Evolutionary conservation across 768 basidiomycete genomes (phyloP), one percentile per base, ranked within the genome.

Genomic region (Coprinellus aureogranulatus): DNA sequence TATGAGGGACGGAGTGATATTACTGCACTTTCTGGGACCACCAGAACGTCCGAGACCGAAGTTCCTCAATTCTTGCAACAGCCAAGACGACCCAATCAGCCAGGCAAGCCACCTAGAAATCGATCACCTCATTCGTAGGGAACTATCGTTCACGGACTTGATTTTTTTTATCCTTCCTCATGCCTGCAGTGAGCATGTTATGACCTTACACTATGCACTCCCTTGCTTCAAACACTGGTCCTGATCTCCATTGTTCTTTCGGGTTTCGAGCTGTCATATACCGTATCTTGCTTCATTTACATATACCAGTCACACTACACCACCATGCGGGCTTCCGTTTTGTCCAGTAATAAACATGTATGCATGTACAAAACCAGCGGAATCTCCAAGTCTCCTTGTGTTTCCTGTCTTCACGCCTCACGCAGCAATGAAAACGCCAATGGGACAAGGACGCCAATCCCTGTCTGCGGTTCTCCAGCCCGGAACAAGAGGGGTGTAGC

Each of bases 381-480:
- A n/a, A n/a, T n/a, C n/a, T n/a, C n/a, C n/a, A n/a, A n/a, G n/a
- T n/a, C n/a, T n/a, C n/a, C n/a, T n/a, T n/a, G n/a, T n/a, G n/a
- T n/a, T n/a, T n/a, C n/a, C n/a, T n/a, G n/a, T 28, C 3, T 54
- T 22, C 28, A 27, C 18, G 9, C n/a, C n/a, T 31, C 31, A 28
- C 20, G 16, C 23, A 23, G 37, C 3, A 20, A n/a, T 31, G 22
- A 67, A 69, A 9, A 88, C 76, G 9, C 90, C 90, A 45, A 92
- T 86, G 4, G 90, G 89, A 64, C 82, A 86, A 2, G 85, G 77
- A 60, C 72, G 77, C 90, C 90, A 90, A 37, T 69, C 68, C 16
- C 71, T 69, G 22, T 67, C 67, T 27, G 76, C 71, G 12, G 86
- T 70, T 41, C 76, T 54, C 50, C 74, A 74, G 88, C 90, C 22